Percentiles rank a stretch among this genome's conserved stretches.
phyloP scores from a whole-genome alignment of 2,329 filamentous ascomycete species.

The Penicillium sp. region DNA sequence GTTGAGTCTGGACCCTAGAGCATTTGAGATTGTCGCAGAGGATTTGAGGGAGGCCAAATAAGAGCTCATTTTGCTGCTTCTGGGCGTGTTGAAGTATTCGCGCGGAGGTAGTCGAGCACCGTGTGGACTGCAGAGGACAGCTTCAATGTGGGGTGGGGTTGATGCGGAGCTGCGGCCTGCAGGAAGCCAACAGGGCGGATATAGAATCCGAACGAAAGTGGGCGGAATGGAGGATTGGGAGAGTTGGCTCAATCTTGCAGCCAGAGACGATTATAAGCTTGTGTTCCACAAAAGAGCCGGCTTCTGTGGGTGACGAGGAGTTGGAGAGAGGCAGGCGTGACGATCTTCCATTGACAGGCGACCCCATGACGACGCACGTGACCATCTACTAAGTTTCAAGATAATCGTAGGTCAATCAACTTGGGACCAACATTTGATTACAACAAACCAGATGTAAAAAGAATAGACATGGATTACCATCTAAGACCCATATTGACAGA shows the following conservation, averaged over 20 bases:
- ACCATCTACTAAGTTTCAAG: constrained; percentile 14
- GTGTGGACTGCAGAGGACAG: constrained; percentile 15
- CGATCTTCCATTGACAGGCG: constrained; percentile 10
- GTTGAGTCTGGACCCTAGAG: constrained; percentile 58
- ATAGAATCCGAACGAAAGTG: neutral
- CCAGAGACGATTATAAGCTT: constrained; percentile 5
- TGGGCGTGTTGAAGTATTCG: constrained; percentile 23
- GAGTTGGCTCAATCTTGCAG: neutral
- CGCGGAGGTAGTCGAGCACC: constrained; percentile 1
- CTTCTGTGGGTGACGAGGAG: constrained; percentile 15
- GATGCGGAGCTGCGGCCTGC: constrained; percentile 23
- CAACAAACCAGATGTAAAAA: neutral
- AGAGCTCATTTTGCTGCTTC: constrained; percentile 62
- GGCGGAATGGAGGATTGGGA: neutral
- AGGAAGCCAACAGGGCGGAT: constrained; percentile 1
- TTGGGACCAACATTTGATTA: neutral
- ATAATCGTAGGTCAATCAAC: constrained; percentile 3
- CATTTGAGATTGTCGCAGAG: constrained; percentile 51
- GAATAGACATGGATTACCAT: constrained; percentile 8
- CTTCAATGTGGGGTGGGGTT: constrained; percentile 25
- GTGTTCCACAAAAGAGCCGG: constrained; percentile 23
- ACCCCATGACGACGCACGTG: constrained; percentile 18
- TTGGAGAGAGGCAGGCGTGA: neutral
- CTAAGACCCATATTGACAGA: constrained; percentile 18
- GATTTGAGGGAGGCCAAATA: constrained; percentile 72